These are phyloP conservation scores for Phialemonium atrogriseum DNA, from an alignment of 2,329 filamentous ascomycete genomes.

Conservation along the genomic window DNA sequence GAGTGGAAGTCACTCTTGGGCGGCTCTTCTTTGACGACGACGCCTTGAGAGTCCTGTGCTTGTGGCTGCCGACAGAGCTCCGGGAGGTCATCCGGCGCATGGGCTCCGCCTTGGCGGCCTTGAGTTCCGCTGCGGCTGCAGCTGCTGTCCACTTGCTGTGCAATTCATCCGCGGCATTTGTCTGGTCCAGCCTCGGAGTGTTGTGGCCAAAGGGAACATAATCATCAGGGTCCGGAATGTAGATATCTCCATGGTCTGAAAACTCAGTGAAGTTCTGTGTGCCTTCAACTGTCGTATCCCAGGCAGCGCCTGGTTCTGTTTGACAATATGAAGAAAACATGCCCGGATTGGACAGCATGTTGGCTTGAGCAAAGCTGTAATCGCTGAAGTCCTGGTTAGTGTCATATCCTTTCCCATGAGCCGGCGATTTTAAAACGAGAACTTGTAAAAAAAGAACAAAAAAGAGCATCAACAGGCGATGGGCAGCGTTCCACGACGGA, in stretches of 20 bases:
- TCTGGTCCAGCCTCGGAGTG: conserved; percentile 43
- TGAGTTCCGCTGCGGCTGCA: conserved; percentile 25
- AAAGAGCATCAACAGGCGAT: conserved; percentile 19
- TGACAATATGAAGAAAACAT: conserved; percentile 49
- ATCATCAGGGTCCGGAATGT: conserved; percentile 47
- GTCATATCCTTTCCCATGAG: conserved; percentile 37
- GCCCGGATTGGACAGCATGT: conserved; percentile 42
- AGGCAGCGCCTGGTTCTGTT: conserved; percentile 50
- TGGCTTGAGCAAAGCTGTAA: conserved; percentile 46
- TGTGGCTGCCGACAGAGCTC: conserved; percentile 36
- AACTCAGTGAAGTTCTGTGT: conserved; percentile 51
- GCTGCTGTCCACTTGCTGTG: conserved; percentile 39
- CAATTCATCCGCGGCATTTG: conserved; percentile 37
- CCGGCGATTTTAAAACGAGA: conserved; percentile 24
- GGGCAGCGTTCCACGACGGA: no score
- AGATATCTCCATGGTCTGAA: conserved; percentile 39
- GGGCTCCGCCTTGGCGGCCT: conserved; percentile 29
- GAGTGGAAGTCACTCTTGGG: conserved; percentile 35
- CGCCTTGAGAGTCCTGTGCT: conserved; percentile 33
- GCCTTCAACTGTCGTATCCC: conserved; percentile 49
- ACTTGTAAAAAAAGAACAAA: conserved; percentile 23
- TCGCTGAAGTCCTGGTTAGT: conserved; percentile 50
- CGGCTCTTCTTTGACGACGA: conserved; percentile 31
- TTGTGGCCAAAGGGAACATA: conserved; percentile 45
- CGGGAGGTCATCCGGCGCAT: conserved; percentile 37